Percentiles rank a stretch among this genome's conserved stretches.
Conservation (phyloP, 2,329 filamentous ascomycete species). For the Hymenotorrendiella dingleyae region DNA sequence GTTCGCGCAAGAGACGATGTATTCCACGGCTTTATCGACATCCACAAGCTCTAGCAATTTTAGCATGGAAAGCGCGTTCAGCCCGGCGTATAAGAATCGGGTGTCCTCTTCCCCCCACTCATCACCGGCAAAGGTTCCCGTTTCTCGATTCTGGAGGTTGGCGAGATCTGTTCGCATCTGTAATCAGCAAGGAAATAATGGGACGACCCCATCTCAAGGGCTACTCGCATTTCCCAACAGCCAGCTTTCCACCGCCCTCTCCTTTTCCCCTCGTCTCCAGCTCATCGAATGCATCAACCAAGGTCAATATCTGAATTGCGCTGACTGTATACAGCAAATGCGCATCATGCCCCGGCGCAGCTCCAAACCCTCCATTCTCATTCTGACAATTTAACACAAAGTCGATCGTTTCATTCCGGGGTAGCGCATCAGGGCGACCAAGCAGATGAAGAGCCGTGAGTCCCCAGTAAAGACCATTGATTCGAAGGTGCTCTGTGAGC, state of each 20-base stretch:
- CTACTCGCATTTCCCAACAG: slow-evolving; percentile 71
- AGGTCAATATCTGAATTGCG: slow-evolving; percentile 87
- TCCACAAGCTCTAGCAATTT: slow-evolving; percentile 68
- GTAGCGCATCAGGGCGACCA: slow-evolving; percentile 71
- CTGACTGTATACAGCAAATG: slow-evolving; percentile 96
- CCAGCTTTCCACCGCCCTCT: slow-evolving; percentile 50
- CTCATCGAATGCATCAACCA: slow-evolving; percentile 76
- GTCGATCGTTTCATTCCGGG: slow-evolving; percentile 73
- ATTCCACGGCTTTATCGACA: slow-evolving; percentile 70
- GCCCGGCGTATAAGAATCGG: slow-evolving; percentile 82
- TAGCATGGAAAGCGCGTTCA: slow-evolving; percentile 85
- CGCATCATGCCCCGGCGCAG: slow-evolving; percentile 88
- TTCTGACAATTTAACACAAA: slow-evolving; percentile 96
- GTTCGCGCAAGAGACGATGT: slow-evolving; percentile 80
- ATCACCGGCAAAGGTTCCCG: slow-evolving; percentile 87
- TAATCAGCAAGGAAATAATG: no score
- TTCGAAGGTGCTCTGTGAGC: slow-evolving; percentile 91
- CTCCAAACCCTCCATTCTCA: slow-evolving; percentile 84
- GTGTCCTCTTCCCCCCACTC: slow-evolving; percentile 97
- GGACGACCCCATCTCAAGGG: no score
- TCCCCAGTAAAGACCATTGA: slow-evolving; percentile 97
- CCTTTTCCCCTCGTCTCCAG: slow-evolving; percentile 53
- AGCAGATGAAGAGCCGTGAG: slow-evolving; percentile 83
- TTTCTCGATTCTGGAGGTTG: slow-evolving; percentile 69
- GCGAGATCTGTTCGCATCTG: slow-evolving; percentile 66